phyloP scores from a whole-genome alignment of 164 flowering plant genomes.

The Vitis vinifera region ASM3070453v1 NC_081816.1:2118501-2119000 shows the following conservation, averaged over 20 bases:
- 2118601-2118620: too few relatives aligned
- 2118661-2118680: background rate
- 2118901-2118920: constrained; percentile 18
- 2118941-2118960: constrained; percentile 10
- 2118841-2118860: constrained; percentile 12
- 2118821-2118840: constrained; percentile 17
- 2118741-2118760: background rate
- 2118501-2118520: too few relatives aligned
- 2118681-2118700: background rate
- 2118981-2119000: too few relatives aligned
- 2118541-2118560: too few relatives aligned
- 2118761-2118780: too few relatives aligned
- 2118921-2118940: constrained; percentile 23
- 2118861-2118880: constrained; percentile 37
- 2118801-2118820: constrained; percentile 22
- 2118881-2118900: constrained; percentile 18
- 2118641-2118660: background rate
- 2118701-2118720: background rate
- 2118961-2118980: too few relatives aligned
- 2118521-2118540: too few relatives aligned
- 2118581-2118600: too few relatives aligned
- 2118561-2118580: too few relatives aligned
- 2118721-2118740: background rate
- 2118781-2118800: too few relatives aligned
- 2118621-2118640: too few relatives aligned